These are phyloP conservation scores for Amphibolis antarctica DNA, from an alignment of 106 monocot genomes.

Conservation along the genomic window DNA sequence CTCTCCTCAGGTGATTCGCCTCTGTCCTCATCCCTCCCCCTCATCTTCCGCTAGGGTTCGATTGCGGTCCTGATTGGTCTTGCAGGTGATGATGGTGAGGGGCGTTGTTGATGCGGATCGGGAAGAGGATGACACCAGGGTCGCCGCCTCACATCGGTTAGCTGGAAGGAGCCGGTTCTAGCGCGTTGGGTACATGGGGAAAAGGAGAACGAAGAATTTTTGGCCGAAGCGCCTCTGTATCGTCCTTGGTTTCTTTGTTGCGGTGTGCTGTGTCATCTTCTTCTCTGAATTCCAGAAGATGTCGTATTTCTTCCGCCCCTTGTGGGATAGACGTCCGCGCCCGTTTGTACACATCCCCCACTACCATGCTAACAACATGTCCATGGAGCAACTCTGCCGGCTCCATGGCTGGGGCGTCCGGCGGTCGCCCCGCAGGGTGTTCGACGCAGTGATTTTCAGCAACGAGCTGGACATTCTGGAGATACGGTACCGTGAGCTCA, in stretches of 20 bases:
- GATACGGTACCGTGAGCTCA: constrained; percentile 61
- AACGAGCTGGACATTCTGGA: constrained; percentile 88
- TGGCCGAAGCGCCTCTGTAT: background rate
- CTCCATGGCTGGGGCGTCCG: constrained; percentile 67
- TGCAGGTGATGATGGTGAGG: no score
- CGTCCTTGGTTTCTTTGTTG: background rate
- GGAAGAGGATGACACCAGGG: no score
- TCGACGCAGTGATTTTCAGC: constrained; percentile 85
- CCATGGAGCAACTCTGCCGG: constrained; percentile 40
- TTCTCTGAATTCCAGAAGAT: constrained; percentile 31
- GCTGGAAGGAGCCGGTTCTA: no score
- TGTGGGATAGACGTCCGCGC: constrained; percentile 80
- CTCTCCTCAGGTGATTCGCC: no score
- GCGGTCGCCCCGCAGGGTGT: constrained; percentile 54
- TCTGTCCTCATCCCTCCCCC: no score
- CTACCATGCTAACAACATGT: constrained; percentile 50
- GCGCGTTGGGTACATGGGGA: no score
- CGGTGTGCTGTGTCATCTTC: constrained; percentile 9
- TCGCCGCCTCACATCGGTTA: no score
- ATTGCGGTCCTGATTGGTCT: no score
- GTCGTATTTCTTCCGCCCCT: constrained; percentile 67
- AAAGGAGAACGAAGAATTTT: background rate
- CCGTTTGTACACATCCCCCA: constrained; percentile 70
- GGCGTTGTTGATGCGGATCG: no score
- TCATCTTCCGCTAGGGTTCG: no score